Conservation (phyloP, 192 early-diverging fungal species). For the Backusella mclennaniae region DNA sequence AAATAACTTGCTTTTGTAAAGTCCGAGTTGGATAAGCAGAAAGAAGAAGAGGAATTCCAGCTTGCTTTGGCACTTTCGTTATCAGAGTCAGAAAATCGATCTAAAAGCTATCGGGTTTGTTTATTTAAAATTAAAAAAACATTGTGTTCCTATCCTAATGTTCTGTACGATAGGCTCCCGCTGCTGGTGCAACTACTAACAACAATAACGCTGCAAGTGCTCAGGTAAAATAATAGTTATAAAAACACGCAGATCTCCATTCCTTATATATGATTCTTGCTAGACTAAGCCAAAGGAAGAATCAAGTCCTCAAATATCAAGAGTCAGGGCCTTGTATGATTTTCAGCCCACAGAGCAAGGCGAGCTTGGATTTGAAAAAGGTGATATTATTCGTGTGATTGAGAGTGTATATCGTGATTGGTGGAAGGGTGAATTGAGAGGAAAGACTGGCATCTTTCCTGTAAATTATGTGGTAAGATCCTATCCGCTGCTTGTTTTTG, state of each 20-base stretch:
- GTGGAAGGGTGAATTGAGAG: constrained; percentile 94
- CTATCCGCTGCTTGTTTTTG: background rate
- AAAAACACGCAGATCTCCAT: constrained; percentile 15
- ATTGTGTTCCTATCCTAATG: background rate
- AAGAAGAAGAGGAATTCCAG: constrained; percentile 95
- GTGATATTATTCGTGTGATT: constrained; percentile 87
- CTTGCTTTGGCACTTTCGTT: constrained; percentile 89
- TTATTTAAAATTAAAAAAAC: background rate
- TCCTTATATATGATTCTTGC: background rate
- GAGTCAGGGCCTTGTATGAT: constrained; percentile 92
- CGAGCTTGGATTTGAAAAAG: constrained; percentile 86
- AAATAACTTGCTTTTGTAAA: constrained; percentile 6
- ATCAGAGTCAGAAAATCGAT: constrained; percentile 57
- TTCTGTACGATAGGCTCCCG: constrained; percentile 36
- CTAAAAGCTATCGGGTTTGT: constrained; percentile 5
- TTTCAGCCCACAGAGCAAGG: constrained; percentile 87
- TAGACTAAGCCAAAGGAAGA: constrained; percentile 25
- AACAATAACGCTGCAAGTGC: constrained; percentile 9
- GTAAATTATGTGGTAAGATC: constrained; percentile 87
- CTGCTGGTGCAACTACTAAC: constrained; percentile 29
- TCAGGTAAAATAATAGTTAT: background rate
- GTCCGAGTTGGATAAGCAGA: constrained; percentile 77
- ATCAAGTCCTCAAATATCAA: constrained; percentile 56
- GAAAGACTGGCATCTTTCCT: constrained; percentile 93
- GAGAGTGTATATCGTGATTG: constrained; percentile 97